These are phyloP conservation scores for Geosmithia flava DNA, from an alignment of 2,329 filamentous ascomycete species.

Conservation along the genomic window DNA sequence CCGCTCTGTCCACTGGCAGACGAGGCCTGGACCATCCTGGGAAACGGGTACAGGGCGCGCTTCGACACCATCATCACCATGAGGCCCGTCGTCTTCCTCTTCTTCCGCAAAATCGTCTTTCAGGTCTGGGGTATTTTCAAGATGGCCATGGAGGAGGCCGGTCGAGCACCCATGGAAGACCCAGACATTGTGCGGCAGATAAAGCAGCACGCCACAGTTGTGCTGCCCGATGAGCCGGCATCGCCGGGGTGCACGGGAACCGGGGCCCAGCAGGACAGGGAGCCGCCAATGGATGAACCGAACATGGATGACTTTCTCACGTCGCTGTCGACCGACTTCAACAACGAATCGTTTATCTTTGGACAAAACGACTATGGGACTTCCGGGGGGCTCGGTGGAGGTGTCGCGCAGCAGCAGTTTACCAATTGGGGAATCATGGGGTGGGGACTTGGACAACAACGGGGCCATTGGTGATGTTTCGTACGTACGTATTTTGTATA, in stretches of 20 bases:
- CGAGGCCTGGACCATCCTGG: constrained; percentile 18
- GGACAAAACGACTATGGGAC: not conserved
- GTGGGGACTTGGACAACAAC: not conserved
- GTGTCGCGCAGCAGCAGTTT: not conserved
- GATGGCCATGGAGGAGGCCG: not conserved
- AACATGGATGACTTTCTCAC: not conserved
- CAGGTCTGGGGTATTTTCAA: constrained; percentile 1
- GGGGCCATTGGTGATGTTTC: not conserved
- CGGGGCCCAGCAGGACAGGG: not conserved
- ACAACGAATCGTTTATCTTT: not conserved
- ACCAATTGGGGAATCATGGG: not conserved
- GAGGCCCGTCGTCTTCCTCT: constrained; percentile 1
- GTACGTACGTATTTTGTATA: too few species aligned
- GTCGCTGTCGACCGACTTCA: not conserved
- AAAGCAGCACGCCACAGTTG: not conserved
- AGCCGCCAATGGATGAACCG: not conserved
- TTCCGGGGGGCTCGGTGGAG: not conserved
- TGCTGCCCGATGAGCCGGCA: not conserved
- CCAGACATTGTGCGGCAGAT: not conserved
- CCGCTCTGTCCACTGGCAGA: constrained; percentile 10
- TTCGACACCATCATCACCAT: not conserved
- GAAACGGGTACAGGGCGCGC: constrained; percentile 14
- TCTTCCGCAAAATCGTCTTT: constrained; percentile 3
- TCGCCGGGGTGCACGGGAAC: not conserved
- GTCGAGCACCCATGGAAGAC: too few species aligned